These are phyloP conservation scores for Ogataea degrootiae DNA, from an alignment of 805 yeast species.

Conservation along the genomic window DNA sequence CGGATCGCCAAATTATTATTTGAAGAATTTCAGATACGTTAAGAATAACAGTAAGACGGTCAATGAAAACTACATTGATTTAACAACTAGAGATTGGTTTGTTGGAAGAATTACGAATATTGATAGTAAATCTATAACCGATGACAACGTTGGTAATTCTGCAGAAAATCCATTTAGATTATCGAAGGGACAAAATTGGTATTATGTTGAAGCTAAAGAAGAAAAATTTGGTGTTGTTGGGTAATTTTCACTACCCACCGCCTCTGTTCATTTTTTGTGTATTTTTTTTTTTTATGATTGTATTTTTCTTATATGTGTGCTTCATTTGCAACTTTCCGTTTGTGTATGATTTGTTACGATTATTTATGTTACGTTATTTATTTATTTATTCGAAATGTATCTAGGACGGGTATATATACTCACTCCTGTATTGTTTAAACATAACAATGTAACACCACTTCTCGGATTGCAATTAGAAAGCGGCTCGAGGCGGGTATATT, in stretches of 20 bases:
- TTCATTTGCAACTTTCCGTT: too few relatives aligned
- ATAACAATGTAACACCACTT: too few relatives aligned
- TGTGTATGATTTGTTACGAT: too few relatives aligned
- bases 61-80: constrained; percentile 15
- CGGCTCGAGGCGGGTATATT: neutral
- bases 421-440: too few relatives aligned
- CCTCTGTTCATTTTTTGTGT: neutral
- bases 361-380: too few relatives aligned
- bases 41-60: constrained; percentile 1
- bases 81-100: constrained; percentile 68
- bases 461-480: too few relatives aligned
- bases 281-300: neutral
- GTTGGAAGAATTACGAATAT: constrained; percentile 65
- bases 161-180: constrained; percentile 61
- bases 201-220: constrained; percentile 50
- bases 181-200: constrained; percentile 62
- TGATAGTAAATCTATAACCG: constrained; percentile 47
- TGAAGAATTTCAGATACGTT: constrained; percentile 37
- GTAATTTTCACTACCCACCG: neutral
- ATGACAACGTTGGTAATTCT: constrained; percentile 32
- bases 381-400: too few relatives aligned
- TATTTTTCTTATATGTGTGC: too few relatives aligned
- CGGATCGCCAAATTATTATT: constrained; percentile 80
- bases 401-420: too few relatives aligned
- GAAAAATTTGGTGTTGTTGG: constrained; percentile 19